Base-by-base conservation (phyloP, 306 rosid species). In the Prinsepia uniflora region DNA sequence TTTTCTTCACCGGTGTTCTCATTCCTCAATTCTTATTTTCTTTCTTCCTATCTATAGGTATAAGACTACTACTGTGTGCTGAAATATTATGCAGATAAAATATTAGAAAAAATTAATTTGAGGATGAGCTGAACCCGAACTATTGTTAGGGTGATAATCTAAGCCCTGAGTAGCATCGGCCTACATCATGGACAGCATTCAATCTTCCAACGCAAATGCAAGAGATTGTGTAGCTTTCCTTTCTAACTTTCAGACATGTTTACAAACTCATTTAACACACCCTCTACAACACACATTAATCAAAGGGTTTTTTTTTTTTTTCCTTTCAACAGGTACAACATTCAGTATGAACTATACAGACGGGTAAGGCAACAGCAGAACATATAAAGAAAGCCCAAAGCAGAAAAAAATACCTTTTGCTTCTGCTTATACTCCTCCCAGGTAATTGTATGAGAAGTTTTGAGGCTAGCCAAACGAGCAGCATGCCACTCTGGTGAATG, bases 401-500 rank as follows among this genome's bases (percentile, higher is more conserved):
- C 43, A 63, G 20, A 41, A 59, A n/a, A 46, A 49, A 34, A 36
- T 81, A 88, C 98, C 96, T 95, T 91, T 70, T 95, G 97, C 73
- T 95, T 95, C 91, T 76, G 75, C 66, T 95, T 95, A 74, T 60
- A 95, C 83, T 95, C 97, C 76, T 95, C 99, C 99, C 99, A 95
- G 55, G 99, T 95, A 34, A 95, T 72, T 3, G 99, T 95, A 81
- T 95, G 97, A 70, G 99, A 89, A 61, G 99, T 95, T 68, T 91
- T 91, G 57, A 95, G 96, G 89, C 97, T 95, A 57, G 99, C 99
- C 97, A 95, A 89, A 80, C 97, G 97, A 66, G 99, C 99, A 73
- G 97, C 99, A 89, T 95, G 99, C 99, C 99, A 95, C 79, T 77
- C 99, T 89, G 99, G 99, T 73, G 99, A 86, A 91, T 95, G 99